Conservation (phyloP, 129 eudicot genomes). For the Logfia minima region DNA sequence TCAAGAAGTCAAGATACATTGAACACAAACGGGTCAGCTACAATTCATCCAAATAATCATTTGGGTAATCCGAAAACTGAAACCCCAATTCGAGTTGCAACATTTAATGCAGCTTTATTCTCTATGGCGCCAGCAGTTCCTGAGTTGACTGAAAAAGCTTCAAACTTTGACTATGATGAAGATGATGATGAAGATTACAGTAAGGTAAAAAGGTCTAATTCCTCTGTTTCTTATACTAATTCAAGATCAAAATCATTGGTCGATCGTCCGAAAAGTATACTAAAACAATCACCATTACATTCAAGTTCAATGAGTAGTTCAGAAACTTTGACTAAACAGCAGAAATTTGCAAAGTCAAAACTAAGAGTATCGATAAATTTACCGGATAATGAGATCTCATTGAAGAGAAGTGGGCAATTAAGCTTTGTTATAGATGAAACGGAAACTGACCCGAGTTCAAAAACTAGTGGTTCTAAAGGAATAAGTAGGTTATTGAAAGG, state of each 20-base stretch:
- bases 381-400: conserved; percentile 90
- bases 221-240: conserved; percentile 2
- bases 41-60: conserved; percentile 61
- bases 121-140: conserved; percentile 93
- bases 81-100: conserved; percentile 57
- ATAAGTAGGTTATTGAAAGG: conserved; percentile 49
- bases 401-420: conserved; percentile 62
- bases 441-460: conserved; percentile 31
- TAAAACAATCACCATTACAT: conserved; percentile 83
- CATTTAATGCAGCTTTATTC: conserved; percentile 95
- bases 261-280: conserved; percentile 78
- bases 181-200: conserved; percentile 26
- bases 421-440: conserved; percentile 36
- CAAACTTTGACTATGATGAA: conserved; percentile 33
- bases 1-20: conserved; percentile 46
- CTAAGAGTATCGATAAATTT: conserved; percentile 84
- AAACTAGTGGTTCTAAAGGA: conserved; percentile 26
- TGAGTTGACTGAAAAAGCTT: conserved; percentile 26
- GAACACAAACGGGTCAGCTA: conserved; percentile 48
- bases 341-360: conserved; percentile 70
- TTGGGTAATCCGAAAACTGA: conserved; percentile 27
- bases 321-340: conserved; percentile 44
- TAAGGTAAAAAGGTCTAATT: neutral
- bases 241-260: conserved; percentile 50
- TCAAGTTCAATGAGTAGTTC: conserved; percentile 42